These are phyloP conservation scores for Phyllostachys edulis DNA, from an alignment of 176 grass and related monocot species.

Conservation along the genomic window DNA sequence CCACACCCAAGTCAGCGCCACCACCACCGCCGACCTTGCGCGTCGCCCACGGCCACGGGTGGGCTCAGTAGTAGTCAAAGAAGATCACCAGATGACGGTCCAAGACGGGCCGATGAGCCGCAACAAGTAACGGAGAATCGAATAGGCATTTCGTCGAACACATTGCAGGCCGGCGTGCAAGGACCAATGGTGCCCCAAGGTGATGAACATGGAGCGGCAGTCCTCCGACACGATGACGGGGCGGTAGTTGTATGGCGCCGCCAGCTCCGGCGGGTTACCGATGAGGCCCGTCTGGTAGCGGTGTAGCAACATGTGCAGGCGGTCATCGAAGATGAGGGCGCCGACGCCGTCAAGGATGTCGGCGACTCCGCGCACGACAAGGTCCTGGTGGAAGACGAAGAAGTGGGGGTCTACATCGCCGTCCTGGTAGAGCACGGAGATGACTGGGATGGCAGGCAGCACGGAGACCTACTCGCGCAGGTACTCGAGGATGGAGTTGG, in stretches of 20 bases:
- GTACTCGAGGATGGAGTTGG: slow-evolving; percentile 40
- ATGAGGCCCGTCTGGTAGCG: slow-evolving; percentile 10
- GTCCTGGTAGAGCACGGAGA: slow-evolving; percentile 13
- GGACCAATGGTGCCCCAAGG: no score
- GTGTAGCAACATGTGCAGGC: slow-evolving; percentile 1
- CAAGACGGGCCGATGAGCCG: no score
- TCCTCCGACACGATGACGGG: slow-evolving; percentile 23
- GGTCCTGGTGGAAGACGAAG: slow-evolving; percentile 51
- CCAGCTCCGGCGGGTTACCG: slow-evolving; percentile 2
- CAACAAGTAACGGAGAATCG: no score
- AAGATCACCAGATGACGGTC: no score
- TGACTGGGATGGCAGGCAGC: slow-evolving; percentile 33
- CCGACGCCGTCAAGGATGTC: slow-evolving; percentile 42
- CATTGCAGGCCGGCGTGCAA: no score
- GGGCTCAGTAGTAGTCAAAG: no score
- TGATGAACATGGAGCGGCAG: slow-evolving; percentile 65
- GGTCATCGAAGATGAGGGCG: slow-evolving; percentile 52
- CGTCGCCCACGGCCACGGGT: no score
- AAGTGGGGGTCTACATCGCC: slow-evolving; percentile 32
- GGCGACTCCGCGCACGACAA: slow-evolving; percentile 28
- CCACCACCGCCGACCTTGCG: no score
- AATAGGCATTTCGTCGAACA: no score
- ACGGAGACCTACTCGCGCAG: slow-evolving; percentile 9
- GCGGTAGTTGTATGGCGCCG: neutral
- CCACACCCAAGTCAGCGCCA: no score